Evolutionary conservation across 129 eudicot genomes (phyloP).

Genomic region (Tanacetum coccineum): DNA sequence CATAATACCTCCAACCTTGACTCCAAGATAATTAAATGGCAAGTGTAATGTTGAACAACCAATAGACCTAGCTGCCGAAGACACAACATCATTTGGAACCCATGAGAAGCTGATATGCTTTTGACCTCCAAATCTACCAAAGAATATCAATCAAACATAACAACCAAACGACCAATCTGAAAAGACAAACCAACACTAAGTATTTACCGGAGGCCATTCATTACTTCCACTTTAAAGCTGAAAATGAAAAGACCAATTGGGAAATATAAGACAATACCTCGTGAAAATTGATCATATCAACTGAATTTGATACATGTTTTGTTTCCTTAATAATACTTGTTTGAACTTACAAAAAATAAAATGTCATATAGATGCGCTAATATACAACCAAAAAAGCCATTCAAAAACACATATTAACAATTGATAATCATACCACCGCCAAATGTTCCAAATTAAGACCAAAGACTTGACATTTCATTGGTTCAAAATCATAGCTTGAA

Average conservation of each 20-base stretch:
- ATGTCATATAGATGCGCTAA: constrained; percentile 19
- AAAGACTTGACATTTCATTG: constrained; percentile 11
- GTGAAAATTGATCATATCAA: constrained; percentile 41
- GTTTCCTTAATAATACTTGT: constrained; percentile 43
- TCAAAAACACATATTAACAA: constrained; percentile 5
- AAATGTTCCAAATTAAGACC: constrained; percentile 36
- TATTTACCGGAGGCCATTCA: not conserved
- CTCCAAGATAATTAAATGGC: no score
- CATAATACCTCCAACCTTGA: no score
- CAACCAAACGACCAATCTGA: constrained; percentile 60
- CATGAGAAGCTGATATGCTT: no score
- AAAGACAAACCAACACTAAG: constrained; percentile 6
- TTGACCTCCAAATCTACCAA: no score
- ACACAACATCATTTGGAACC: no score
- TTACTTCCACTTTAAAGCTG: not conserved
- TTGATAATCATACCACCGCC: constrained; percentile 47
- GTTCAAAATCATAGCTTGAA: constrained; percentile 29
- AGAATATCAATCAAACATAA: no score
- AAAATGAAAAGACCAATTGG: not conserved
- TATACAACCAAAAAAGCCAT: not conserved
- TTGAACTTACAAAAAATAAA: constrained; percentile 43
- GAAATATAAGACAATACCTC: constrained; percentile 32
- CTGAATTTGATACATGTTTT: constrained; percentile 39
- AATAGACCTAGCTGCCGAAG: no score
- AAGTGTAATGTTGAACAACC: no score